Base-by-base conservation (phyloP, 306 rosid genomes). In the Vigna hirtella region DNA sequence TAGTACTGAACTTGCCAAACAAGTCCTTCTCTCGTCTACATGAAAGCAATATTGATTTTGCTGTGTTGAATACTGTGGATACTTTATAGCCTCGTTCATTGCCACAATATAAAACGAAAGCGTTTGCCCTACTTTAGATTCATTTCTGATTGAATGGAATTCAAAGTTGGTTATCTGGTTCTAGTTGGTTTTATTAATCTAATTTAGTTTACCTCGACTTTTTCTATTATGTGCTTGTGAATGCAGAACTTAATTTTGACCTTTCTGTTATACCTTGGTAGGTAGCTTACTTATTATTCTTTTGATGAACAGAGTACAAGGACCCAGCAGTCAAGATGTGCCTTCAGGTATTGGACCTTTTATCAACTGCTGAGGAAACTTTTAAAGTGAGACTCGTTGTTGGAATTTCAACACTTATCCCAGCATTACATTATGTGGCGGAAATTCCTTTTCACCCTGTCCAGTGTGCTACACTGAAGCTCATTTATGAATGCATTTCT, bases 391-490 rank as follows among this genome's bases (percentile, higher is more conserved):
- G 97, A 83, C 97, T 95, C 68, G 81, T 84, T 36, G 91, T 95
- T 64, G 98, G 98, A 74, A 89, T 95, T 88, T 83, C 95, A 68
- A 86, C 97, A 82, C 87, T 95, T 84, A 85, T 95, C 85, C 95
- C 96, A 63, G 92, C 86, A 72, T 76, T 95, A 43, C 81, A 82
- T 55, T 83, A 95, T 15, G 89, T 95, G 56, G 91, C 98, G 66
- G 97, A 88, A 71, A 84, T 93, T 83, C 99, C 98, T 65, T 87
- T 92, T 76, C 98, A 95, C 77, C 96, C 97, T 15, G 98, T 61
- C 85, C 98, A 95, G 68, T 76, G 74, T 20, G 89, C 84, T 84
- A 92, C 98, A 14, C 86, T 91, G 70, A 86, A 86, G 80, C 97
- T 93, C 75, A 86, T 93, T 76, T 81, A 72, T 84, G 85, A 81